Evolutionary conservation across 2,329 filamentous ascomycete genomes (phyloP), one percentile per base, ranked within the genome.

Genomic region (Neocatenulostroma microsporum): DNA sequence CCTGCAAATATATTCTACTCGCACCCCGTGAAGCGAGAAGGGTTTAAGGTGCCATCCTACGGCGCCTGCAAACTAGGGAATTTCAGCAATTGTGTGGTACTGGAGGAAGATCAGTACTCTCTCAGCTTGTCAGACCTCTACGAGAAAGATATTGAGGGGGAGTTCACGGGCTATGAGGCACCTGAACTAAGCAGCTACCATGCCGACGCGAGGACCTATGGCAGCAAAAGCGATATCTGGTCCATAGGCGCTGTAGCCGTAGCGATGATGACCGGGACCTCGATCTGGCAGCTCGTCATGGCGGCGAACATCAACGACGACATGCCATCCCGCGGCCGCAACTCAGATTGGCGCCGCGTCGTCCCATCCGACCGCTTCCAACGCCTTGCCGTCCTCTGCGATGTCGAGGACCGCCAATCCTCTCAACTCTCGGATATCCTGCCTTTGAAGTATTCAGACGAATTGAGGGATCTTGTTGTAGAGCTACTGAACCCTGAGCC

Each of bases 1-100:
- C 34, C 34, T 2, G 34, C 26, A 9, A 36, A 36, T 15, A 30
- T 36, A 24, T 36, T 36, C 18, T 36, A 36, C 26, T 36, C 24
- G 24, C 17, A 36, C 10, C 25, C 34, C n/a, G 15, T 10, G 7
- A 15, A 20, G n/a, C 18, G 3, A 8, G 9, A 10, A 13, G 34
- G 34, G n/a, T 30, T 18, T 7, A 21, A 30, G 19, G 21, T 9
- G n/a, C 15, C 26, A 6, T 21, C 24, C 11, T 36, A 36, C 14
- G 34, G 34, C 27, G 12, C 24, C 15, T 36, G 34, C 26, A 36
- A 36, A 20, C 34, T 36, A 5, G 34, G 34, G 4, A 36, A 36
- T 15, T 36, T 36, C 34, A 21, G n/a, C 3, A 29, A 36, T 21
- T 36, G 34, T 21, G 18, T 30, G 11, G 26, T 13, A n/a, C 20